Conservation (phyloP, 495 filamentous ascomycete genomes). For the Hyaloscypha variabilis region DNA sequence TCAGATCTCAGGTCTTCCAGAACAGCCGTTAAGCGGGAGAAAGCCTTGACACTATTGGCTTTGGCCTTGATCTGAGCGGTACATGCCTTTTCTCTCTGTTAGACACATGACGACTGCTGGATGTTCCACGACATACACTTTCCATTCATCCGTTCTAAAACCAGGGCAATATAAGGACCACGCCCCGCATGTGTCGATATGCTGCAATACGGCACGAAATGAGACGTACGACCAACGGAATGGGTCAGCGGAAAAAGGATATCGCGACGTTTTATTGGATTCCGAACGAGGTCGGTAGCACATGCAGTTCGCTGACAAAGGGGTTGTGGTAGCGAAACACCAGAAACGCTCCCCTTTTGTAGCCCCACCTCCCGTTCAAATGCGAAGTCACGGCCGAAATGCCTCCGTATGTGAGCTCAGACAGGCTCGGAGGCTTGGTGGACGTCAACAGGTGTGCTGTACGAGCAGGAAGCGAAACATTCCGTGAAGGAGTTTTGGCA, state of each 20-base stretch:
- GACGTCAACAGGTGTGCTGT: neutral
- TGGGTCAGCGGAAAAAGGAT: neutral
- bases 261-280: neutral
- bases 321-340: neutral
- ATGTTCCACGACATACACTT: neutral
- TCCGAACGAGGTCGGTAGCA: neutral
- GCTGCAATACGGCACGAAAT: neutral
- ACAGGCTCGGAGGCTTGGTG: neutral
- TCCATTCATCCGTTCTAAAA: neutral
- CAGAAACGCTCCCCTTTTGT: neutral
- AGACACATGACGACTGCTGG: neutral
- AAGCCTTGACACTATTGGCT: neutral
- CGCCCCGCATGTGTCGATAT: neutral
- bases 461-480: neutral
- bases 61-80: neutral
- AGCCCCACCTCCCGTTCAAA: neutral
- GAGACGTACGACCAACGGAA: neutral
- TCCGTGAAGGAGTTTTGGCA: neutral
- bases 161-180: neutral
- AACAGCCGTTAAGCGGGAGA: neutral
- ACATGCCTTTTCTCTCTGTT: neutral
- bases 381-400: too few species aligned
- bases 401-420: neutral
- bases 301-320: neutral
- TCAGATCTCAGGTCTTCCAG: neutral